These are phyloP conservation scores for Rhizopogon sp. DNA, from an alignment of 768 basidiomycete genomes.

Conservation along the genomic window DNA sequence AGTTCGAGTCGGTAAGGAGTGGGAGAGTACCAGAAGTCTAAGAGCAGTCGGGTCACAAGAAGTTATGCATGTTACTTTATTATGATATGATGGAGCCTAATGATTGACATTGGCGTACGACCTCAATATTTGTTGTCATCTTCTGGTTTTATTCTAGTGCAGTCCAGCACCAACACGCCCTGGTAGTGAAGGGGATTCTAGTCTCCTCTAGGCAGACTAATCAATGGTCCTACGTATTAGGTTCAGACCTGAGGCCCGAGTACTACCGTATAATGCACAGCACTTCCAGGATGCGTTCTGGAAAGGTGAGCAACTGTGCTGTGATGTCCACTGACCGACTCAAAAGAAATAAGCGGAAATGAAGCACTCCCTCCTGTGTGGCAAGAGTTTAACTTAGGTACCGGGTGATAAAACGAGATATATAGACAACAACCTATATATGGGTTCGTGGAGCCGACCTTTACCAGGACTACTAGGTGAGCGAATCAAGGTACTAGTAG, in stretches of 20 bases:
- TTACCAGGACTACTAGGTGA: background rate
- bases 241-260: background rate
- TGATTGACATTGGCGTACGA: no score
- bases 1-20: no score
- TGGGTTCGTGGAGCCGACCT: background rate
- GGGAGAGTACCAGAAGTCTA: no score
- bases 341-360: background rate
- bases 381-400: background rate
- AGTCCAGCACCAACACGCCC: no score
- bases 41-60: no score
- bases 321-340: background rate
- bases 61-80: no score
- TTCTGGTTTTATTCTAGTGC: no score
- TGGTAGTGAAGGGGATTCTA: no score
- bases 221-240: background rate
- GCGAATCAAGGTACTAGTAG: background rate
- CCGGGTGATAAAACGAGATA: background rate
- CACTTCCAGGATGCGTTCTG: background rate
- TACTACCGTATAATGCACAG: background rate
- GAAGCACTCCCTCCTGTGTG: background rate
- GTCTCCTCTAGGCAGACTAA: no score
- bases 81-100: no score
- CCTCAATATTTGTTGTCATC: no score
- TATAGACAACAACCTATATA: no score
- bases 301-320: background rate